Evolutionary conservation across 2,329 filamentous ascomycete genomes (phyloP).

Genomic region (Teratosphaeria epicoccoides): DNA sequence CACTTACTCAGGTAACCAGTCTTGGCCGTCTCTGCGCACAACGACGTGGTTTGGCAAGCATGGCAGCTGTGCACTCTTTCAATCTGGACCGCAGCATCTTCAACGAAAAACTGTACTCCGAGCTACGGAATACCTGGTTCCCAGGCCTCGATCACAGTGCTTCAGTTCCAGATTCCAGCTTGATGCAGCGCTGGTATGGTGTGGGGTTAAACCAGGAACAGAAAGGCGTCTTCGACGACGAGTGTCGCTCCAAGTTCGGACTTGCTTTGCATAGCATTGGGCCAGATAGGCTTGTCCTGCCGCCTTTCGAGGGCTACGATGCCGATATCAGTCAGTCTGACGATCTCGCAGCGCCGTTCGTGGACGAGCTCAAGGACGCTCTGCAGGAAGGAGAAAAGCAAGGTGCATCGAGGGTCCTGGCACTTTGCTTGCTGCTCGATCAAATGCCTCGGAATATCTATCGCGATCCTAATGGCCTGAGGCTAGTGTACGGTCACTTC

Average conservation of each 20-base stretch:
- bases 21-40: neutral
- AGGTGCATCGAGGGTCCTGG: slow-evolving; percentile 32
- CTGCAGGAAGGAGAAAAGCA: slow-evolving; percentile 14
- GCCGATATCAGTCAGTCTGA: slow-evolving; percentile 15
- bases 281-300: slow-evolving; percentile 25
- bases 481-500: slow-evolving; percentile 44
- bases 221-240: slow-evolving; percentile 27
- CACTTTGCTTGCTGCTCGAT: slow-evolving; percentile 49
- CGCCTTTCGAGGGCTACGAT: slow-evolving; percentile 16
- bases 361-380: slow-evolving; percentile 24
- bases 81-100: slow-evolving; percentile 29
- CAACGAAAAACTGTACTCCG: slow-evolving; percentile 29
- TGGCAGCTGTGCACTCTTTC: neutral
- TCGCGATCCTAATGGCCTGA: slow-evolving; percentile 36
- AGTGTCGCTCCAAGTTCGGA: slow-evolving; percentile 26
- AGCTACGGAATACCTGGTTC: slow-evolving; percentile 31
- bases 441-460: slow-evolving; percentile 54
- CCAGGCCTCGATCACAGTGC: slow-evolving; percentile 21
- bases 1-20: neutral
- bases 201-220: slow-evolving; percentile 22
- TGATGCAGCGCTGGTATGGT: slow-evolving; percentile 31
- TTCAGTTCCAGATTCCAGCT: slow-evolving; percentile 15
- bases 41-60: neutral
- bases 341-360: slow-evolving; percentile 27
- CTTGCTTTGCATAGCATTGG: slow-evolving; percentile 29